Conservation (phyloP, 495 filamentous ascomycete species). For the Aspergillus affinis region DNA sequence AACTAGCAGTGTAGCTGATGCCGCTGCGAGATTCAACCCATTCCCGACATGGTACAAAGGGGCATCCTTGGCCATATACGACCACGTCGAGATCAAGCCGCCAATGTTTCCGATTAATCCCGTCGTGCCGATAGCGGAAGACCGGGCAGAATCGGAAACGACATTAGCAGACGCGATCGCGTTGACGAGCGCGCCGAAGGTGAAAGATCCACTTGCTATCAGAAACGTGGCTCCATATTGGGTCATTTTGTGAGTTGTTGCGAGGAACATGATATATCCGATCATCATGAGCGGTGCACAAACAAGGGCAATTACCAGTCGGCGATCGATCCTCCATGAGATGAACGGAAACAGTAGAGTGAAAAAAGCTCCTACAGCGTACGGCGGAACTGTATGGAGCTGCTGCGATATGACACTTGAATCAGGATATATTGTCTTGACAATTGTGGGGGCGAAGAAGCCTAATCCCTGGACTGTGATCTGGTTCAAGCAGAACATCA, state of each 20-base stretch:
- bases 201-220: constrained; percentile 25
- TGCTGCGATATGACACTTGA: constrained; percentile 57
- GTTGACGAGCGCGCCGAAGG: constrained; percentile 21
- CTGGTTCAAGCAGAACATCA: constrained; percentile 54
- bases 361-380: constrained; percentile 67
- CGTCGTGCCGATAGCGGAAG: constrained; percentile 7
- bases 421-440: constrained; percentile 59
- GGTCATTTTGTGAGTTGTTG: neutral
- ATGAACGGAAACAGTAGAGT: constrained; percentile 60
- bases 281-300: constrained; percentile 7
- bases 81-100: constrained; percentile 12
- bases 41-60: constrained; percentile 11
- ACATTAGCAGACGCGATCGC: constrained; percentile 9
- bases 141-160: constrained; percentile 9
- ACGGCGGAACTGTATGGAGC: constrained; percentile 70
- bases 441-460: constrained; percentile 73
- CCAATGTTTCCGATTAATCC: constrained; percentile 14
- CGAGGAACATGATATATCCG: constrained; percentile 9
- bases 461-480: constrained; percentile 57
- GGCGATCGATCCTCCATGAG: constrained; percentile 57
- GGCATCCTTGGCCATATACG: constrained; percentile 10
- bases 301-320: constrained; percentile 19
- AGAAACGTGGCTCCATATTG: constrained; percentile 12
- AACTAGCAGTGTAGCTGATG: neutral
- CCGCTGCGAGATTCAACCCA: constrained; percentile 8